phyloP scores from a whole-genome alignment of 345 rosid species.

The Durio zibethinus region DNA sequence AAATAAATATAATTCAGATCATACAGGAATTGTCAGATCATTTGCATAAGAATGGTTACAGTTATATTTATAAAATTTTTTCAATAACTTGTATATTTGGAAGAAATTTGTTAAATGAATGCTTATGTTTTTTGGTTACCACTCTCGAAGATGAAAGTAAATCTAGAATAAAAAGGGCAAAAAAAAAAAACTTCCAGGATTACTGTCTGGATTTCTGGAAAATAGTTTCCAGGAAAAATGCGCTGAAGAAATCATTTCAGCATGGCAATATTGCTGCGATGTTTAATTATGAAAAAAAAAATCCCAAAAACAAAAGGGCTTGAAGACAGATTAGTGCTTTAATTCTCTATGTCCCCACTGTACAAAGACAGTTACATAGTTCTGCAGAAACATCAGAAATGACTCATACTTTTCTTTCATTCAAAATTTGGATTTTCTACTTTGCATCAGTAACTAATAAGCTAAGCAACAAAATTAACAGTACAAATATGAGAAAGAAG shows the following conservation, averaged over 20 bases:
- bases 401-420: background rate
- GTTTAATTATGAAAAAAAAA: background rate
- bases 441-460: background rate
- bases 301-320: background rate
- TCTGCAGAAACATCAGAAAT: background rate
- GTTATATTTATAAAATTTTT: too few species aligned
- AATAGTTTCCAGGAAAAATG: background rate
- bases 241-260: background rate
- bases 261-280: background rate
- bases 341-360: background rate
- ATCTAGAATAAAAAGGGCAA: background rate
- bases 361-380: background rate
- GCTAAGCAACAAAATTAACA: background rate
- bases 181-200: background rate
- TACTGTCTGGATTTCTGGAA: background rate
- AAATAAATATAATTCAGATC: too few species aligned
- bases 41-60: too few species aligned
- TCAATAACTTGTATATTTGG: background rate
- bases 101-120: background rate
- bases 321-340: constrained; percentile 3
- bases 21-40: too few species aligned
- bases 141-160: background rate
- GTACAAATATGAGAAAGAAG: background rate
- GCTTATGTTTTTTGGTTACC: background rate
- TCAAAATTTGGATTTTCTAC: background rate